Conservation (phyloP, 306 rosid genomes). For the Lathyrus sativus region DNA sequence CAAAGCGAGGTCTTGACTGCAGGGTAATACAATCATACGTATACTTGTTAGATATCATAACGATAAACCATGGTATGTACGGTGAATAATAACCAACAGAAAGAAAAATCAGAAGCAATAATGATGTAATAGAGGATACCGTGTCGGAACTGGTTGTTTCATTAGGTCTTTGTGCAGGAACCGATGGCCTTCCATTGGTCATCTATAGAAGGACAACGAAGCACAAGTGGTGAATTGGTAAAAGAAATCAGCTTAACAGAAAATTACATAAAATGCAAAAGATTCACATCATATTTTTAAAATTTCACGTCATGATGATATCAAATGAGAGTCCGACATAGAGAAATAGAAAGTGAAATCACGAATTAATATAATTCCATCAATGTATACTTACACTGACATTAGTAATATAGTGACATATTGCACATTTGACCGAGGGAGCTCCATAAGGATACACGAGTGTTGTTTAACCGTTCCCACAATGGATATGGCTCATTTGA, state of each 20-base stretch:
- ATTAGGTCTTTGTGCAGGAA: conserved; percentile 72
- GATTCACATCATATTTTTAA: conserved; percentile 6
- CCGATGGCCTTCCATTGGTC: conserved; percentile 69
- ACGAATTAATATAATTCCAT: conserved; percentile 14
- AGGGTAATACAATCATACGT: conserved; percentile 20
- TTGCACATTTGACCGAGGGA: conserved; percentile 96
- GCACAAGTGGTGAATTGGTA: conserved; percentile 3
- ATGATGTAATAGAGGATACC: conserved; percentile 66
- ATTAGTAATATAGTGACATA: conserved; percentile 86
- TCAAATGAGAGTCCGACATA: not conserved
- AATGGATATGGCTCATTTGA: conserved; percentile 82
- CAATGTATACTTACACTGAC: conserved; percentile 65
- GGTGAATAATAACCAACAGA: conserved; percentile 11
- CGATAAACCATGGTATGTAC: conserved; percentile 9
- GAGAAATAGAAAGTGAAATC: conserved; percentile 27
- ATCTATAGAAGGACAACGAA: conserved; percentile 46
- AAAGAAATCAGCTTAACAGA: not conserved
- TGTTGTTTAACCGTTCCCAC: conserved; percentile 88
- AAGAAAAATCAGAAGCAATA: conserved; percentile 43
- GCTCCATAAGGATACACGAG: conserved; percentile 96
- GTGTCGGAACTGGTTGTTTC: conserved; percentile 64
- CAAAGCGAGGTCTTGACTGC: conserved; percentile 65
- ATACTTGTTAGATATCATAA: conserved; percentile 24
- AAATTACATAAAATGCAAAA: not conserved
- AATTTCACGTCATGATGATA: conserved; percentile 3